A percentile compares a stretch with the other conserved stretches of the same genome.
Evolutionary conservation across 805 yeast species (phyloP).

Genomic region (Pichia membranifaciens): DNA sequence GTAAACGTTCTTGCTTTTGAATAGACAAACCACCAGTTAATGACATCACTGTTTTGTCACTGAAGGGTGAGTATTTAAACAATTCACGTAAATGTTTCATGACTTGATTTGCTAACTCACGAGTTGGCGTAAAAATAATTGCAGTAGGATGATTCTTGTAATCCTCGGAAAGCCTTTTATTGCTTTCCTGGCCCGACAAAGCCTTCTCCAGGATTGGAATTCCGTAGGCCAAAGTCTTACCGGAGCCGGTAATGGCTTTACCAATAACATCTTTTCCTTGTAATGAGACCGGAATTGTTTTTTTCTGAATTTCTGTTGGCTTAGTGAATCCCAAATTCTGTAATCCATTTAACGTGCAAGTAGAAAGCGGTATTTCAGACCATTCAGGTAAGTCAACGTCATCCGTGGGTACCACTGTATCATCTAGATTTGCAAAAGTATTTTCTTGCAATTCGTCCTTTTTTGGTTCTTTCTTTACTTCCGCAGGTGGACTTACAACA

Average conservation of each 20-base stretch:
- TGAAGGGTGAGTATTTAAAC: slow-evolving; percentile 43
- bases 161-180: slow-evolving; percentile 12
- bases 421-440: slow-evolving; percentile 15
- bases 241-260: slow-evolving; percentile 96
- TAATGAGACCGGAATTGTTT: slow-evolving; percentile 67
- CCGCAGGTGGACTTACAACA: slow-evolving; percentile 1
- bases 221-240: slow-evolving; percentile 94
- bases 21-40: slow-evolving; percentile 94
- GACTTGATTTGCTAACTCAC: slow-evolving; percentile 95
- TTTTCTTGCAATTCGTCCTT: slow-evolving; percentile 15
- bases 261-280: slow-evolving; percentile 82
- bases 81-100: slow-evolving; percentile 64
- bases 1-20: slow-evolving; percentile 82
- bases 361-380: slow-evolving; percentile 45
- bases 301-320: slow-evolving; percentile 83
- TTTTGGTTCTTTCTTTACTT: neutral
- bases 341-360: slow-evolving; percentile 58
- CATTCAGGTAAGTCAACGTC: slow-evolving; percentile 56
- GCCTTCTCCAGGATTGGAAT: slow-evolving; percentile 79
- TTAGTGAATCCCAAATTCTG: slow-evolving; percentile 46
- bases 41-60: slow-evolving; percentile 53
- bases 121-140: slow-evolving; percentile 85
- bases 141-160: slow-evolving; percentile 50
- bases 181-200: slow-evolving; percentile 23
- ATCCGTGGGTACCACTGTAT: slow-evolving; percentile 20